These are phyloP conservation scores for Hirsutella rhossiliensis DNA, from an alignment of 2,329 filamentous ascomycete genomes.

Conservation along the genomic window DNA sequence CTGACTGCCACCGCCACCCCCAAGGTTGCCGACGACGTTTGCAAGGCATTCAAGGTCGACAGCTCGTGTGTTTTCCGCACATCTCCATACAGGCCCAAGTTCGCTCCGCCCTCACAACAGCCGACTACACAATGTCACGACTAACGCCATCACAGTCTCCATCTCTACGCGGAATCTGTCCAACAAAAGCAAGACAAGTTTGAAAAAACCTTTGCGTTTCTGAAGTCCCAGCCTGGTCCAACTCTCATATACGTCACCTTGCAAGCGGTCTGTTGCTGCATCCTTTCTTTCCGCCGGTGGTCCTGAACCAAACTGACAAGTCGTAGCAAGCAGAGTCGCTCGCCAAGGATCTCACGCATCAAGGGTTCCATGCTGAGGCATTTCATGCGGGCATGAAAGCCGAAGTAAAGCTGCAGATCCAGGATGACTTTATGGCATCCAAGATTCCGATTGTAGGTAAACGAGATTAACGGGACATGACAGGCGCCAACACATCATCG, in stretches of 20 bases:
- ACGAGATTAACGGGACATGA: neutral
- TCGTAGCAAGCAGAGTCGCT: conserved; percentile 31
- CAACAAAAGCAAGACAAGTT: conserved; percentile 30
- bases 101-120: neutral
- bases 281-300: neutral
- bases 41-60: conserved; percentile 36
- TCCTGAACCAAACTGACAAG: conserved; percentile 4
- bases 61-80: conserved; percentile 40
- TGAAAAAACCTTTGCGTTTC: conserved; percentile 31
- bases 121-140: neutral
- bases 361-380: conserved; percentile 27
- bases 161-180: conserved; percentile 36
- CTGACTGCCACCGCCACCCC: conserved; percentile 48
- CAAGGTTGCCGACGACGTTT: conserved; percentile 41
- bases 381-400: conserved; percentile 40
- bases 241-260: conserved; percentile 50
- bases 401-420: conserved; percentile 29
- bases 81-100: conserved; percentile 46
- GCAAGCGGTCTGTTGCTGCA: conserved; percentile 25
- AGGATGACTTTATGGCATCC: conserved; percentile 38
- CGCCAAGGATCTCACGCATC: conserved; percentile 20
- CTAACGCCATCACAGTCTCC: conserved; percentile 21
- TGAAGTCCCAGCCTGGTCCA: conserved; percentile 37
- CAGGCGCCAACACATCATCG: neutral
- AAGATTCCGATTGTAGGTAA: conserved; percentile 19